Evolutionary conservation across 257 asterid species (phyloP), one percentile per base, ranked within the genome.

Genomic region (Nicotiana sylvestris): DNA sequence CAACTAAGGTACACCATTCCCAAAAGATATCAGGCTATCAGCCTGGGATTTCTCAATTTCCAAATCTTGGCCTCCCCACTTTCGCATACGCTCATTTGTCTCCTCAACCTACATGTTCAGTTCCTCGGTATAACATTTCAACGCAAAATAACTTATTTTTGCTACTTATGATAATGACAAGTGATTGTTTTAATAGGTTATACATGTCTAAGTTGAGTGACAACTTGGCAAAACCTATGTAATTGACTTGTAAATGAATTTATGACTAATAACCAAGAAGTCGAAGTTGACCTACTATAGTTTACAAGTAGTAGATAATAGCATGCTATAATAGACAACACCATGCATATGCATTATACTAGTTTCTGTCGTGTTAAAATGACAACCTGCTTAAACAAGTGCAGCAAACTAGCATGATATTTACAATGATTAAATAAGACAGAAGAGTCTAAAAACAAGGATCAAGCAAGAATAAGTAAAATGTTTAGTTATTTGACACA

Each of bases 51-150:
- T 70, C 57, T 70, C 64, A 8, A 58, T 39, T 43, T 60, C 81
- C 55, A 74, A 53, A 29, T 85, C 86, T 78, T 86, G 92, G 15
- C 93, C 95, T 29, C 97, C 97, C 96, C 97, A 93, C 78, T 87
- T 89, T 10, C 89, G 82, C 93, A 93, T 88, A 56, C 96, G 89
- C 82, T 91, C 91, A 1, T 87, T 83, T 10, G 96, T 90, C 70
- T 91, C 91, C 87, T 87, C 92, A n/a, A 89, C 95, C 95, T 92
- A 86, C 77, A 76, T 76, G 13, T 46, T 37, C 58, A 53, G 2
- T n/a, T 37, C 53, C 25, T 37, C 55, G n/a, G 39, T 37, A 68
- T 18, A 49, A 18, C 43, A 37, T 1, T 68, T 67, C 53, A 18
- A 67, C 17, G 4, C 16, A 67, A 35, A 37, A 67, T 29, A 67